Evolutionary conservation across 2,329 filamentous ascomycete species (phyloP), one percentile per base, ranked within the genome.

Genomic region (Orbilia oligospora): DNA sequence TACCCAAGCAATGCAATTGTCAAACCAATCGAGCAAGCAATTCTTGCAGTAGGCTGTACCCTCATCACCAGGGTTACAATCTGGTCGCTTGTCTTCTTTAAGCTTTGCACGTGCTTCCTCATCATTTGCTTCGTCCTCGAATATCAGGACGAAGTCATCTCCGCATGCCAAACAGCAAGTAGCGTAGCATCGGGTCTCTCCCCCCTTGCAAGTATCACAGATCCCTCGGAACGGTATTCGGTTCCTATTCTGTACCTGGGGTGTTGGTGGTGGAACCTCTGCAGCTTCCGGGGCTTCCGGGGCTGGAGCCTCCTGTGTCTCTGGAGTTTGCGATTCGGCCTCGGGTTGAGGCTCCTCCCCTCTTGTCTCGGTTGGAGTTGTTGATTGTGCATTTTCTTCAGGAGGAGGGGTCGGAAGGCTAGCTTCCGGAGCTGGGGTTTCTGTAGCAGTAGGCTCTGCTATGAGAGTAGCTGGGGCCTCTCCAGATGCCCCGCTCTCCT

Each of bases 21-120:
- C 72, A 22, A 76, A 76, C 72, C 72, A 76, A 36, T 76, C 66
- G 10, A 71, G 38, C n/a, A 76, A 36, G 18, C 72, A 76, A 20
- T 16, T 38, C 66, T 76, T 76, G 58, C 72, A 76, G 41, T 76
- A 76, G 24, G 72, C 72, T 9, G 56, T 41, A 12, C 49, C 49
- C 2, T 71, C 72, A 16, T 70, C 66, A 9, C 58, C 51, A 24
- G 72, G 72, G 46, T 76, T 76, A 24, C 72, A 76, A 0, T 58
- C 72, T 1, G 72, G 72, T 30, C 72, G 56, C 16, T 41, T 51
- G 8, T 27, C 58, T 10, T 76, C 72, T 2, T 18, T 53, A 9
- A 76, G 24, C 12, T 63, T 66, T n/a, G 72, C 56, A 9, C 72
- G 66, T 36, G 56, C 9, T 30, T 76, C 72, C 18, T 76, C 72